Conservation (phyloP, 352 stramenopile species). For the Thalassiosira livingstoniorum region DNA sequence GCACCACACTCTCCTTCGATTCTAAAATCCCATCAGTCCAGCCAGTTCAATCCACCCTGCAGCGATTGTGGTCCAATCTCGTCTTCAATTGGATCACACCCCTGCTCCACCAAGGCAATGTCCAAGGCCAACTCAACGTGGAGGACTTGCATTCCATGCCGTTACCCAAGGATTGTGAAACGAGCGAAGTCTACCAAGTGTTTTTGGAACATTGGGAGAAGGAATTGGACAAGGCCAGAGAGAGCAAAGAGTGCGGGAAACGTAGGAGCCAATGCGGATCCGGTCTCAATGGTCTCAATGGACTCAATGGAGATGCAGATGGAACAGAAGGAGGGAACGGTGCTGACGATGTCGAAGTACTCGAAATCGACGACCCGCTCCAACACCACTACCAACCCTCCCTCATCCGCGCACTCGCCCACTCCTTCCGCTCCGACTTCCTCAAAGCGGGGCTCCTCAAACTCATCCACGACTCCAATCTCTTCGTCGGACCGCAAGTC, state of each 20-base stretch:
- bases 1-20: background rate
- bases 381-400: conserved; percentile 46
- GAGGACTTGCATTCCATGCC: conserved; percentile 66
- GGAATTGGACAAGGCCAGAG: conserved; percentile 51
- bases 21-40: conserved; percentile 3
- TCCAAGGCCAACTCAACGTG: conserved; percentile 66
- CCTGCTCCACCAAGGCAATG: conserved; percentile 68
- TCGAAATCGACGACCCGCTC: conserved; percentile 19
- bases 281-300: background rate
- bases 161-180: conserved; percentile 63
- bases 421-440: conserved; percentile 91
- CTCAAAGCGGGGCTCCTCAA: conserved; percentile 91
- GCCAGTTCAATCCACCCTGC: background rate
- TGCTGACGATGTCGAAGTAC: background rate
- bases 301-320: background rate
- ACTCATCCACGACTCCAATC: conserved; percentile 90
- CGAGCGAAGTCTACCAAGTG: conserved; percentile 38
- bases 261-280: background rate
- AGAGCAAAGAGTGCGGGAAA: conserved; percentile 1
- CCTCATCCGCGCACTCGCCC: conserved; percentile 65
- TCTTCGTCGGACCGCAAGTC: conserved; percentile 91
- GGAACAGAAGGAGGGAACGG: conserved; percentile 17
- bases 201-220: conserved; percentile 69
- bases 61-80: conserved; percentile 32
- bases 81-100: conserved; percentile 75